Base-by-base conservation (phyloP, 2,329 filamentous ascomycete species). In the Exophiala dermatitidis region DNA sequence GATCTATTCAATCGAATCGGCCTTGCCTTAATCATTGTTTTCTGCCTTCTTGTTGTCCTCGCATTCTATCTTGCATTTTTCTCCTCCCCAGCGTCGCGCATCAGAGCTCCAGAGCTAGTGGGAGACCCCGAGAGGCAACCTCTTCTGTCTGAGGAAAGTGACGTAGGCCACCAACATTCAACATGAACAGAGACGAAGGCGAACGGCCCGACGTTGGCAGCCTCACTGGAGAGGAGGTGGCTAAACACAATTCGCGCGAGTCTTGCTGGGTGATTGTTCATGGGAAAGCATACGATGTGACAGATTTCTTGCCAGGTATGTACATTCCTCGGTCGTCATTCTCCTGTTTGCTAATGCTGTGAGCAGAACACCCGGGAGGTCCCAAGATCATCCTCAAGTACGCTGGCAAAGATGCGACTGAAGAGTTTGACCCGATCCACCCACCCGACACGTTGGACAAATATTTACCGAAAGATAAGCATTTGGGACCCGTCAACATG, bases 331-430 rank as follows among this genome's bases (percentile, higher is more conserved):
- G 7, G 12, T 30, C 10, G 30, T 8, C 40, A 31, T 31, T 43
- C 2, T n/a, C 12, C 26, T 12, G 41, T 40, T 50, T 28, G 42
- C 48, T 54, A 45, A 46, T 29, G 40, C 34, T 40, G 32, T 19
- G 28, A 8, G 26, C 62, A 83, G 88, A 95, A 69, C 90, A 95
- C 66, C 90, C 90, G 28, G 90, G 90, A 57, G 90, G 88, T 36
- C 79, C 83, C 61, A 93, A 91, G 67, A 94, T 97, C 69, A 97
- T 98, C 65, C 80, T 98, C 60, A 95, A 95, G 74, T 95, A 96
- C 72, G 90, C 90, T 31, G 90, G 90, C 64, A 94, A 91, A 77
- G 90, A 96, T 76, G 90, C 90, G 37, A 94, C 90, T 34, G 87
- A 90, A 68, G 89, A 89, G 66, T 96, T 88, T 71, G 89, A 94